Evolutionary conservation across 1,284 basidiomycete species (phyloP).

Genomic region (Phylloboletellus chloephorus): DNA sequence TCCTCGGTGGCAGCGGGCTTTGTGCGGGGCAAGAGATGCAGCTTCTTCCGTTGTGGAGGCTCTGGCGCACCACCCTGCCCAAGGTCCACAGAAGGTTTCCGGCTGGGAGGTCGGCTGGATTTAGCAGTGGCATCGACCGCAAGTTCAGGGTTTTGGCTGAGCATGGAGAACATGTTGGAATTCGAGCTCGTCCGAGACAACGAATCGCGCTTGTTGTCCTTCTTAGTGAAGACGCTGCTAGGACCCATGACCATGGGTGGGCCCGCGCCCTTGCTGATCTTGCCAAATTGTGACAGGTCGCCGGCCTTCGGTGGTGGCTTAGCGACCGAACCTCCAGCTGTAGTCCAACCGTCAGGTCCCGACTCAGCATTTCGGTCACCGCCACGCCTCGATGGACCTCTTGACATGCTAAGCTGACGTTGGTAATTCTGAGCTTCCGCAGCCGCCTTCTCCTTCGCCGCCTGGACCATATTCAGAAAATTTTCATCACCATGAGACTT

Average conservation of each 20-base stretch:
- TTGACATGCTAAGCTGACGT: slow-evolving; percentile 54
- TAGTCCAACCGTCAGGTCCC: slow-evolving; percentile 83
- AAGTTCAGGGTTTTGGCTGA: slow-evolving; percentile 55
- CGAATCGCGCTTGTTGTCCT: slow-evolving; percentile 63
- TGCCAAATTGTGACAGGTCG: slow-evolving; percentile 84
- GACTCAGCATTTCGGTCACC: slow-evolving; percentile 56
- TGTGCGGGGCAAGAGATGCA: slow-evolving; percentile 52
- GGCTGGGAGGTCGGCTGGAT: slow-evolving; percentile 43
- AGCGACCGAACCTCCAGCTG: slow-evolving; percentile 56
- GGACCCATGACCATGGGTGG: slow-evolving; percentile 70
- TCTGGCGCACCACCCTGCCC: slow-evolving; percentile 32
- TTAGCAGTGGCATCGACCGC: slow-evolving; percentile 46
- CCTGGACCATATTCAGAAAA: slow-evolving; percentile 36
- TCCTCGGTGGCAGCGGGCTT: slow-evolving; percentile 38
- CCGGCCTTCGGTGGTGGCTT: slow-evolving; percentile 74
- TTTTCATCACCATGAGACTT: slow-evolving; percentile 7
- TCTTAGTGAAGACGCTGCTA: slow-evolving; percentile 73
- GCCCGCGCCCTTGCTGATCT: slow-evolving; percentile 62
- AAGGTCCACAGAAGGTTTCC: slow-evolving; percentile 46
- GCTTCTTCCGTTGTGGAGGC: slow-evolving; percentile 61
- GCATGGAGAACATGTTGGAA: slow-evolving; percentile 86
- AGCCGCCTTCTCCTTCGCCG: slow-evolving; percentile 64
- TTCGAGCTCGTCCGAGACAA: slow-evolving; percentile 74
- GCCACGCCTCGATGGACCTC: slow-evolving; percentile 86
- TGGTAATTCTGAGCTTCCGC: slow-evolving; percentile 58